Evolutionary conservation across 2,329 filamentous ascomycete species (phyloP).

Genomic region (Colletotrichum spinosum): DNA sequence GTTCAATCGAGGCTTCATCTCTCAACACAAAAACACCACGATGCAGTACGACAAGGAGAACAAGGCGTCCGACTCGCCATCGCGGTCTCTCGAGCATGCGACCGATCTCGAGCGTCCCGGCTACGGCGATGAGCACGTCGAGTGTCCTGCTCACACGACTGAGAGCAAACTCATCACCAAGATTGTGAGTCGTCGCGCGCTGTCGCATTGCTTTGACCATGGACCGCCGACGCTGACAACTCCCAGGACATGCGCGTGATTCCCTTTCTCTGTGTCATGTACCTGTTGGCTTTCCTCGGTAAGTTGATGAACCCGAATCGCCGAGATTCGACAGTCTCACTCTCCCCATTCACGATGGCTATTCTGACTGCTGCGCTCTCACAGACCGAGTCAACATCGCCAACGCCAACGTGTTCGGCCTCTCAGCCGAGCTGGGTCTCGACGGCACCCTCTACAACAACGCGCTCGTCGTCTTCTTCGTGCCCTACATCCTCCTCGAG

Average conservation of each 20-base stretch:
- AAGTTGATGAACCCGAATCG: slow-evolving; percentile 28
- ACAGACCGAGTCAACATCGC: slow-evolving; percentile 80
- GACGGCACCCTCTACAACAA: slow-evolving; percentile 75
- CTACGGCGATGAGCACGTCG: slow-evolving; percentile 27
- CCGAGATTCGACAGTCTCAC: neutral
- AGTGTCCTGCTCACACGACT: slow-evolving; percentile 66
- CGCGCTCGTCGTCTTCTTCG: slow-evolving; percentile 83
- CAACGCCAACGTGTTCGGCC: slow-evolving; percentile 77
- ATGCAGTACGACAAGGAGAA: slow-evolving; percentile 34
- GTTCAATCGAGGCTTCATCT: slow-evolving; percentile 1
- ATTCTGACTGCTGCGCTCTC: neutral
- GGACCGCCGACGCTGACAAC: neutral
- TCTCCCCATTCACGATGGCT: neutral
- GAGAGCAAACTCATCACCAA: slow-evolving; percentile 75
- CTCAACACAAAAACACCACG: neutral
- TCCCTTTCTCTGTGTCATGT: slow-evolving; percentile 79
- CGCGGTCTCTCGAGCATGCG: slow-evolving; percentile 31
- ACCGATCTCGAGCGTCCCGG: slow-evolving; percentile 26
- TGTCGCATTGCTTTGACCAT: too few relatives aligned
- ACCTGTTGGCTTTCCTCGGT: slow-evolving; percentile 76
- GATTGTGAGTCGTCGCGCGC: slow-evolving; percentile 57
- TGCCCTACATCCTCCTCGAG: slow-evolving; percentile 82
- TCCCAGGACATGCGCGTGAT: slow-evolving; percentile 70
- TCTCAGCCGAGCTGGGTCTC: slow-evolving; percentile 72
- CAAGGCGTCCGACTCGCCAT: slow-evolving; percentile 23